Conservation (phyloP, 2,329 filamentous ascomycete species). For the Sporothrix mexicana region DNA sequence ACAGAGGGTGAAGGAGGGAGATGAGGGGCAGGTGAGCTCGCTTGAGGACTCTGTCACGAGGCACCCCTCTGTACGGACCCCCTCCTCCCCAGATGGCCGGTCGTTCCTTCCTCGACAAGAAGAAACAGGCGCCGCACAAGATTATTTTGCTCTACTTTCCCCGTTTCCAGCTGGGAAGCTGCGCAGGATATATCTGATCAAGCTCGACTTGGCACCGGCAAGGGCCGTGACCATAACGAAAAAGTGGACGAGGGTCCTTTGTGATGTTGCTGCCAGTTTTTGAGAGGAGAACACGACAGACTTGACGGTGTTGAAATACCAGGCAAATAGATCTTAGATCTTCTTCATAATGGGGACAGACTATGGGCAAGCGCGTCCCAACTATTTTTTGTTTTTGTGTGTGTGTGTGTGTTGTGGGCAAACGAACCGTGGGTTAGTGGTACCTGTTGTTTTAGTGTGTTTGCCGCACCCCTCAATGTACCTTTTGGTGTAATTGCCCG, state of each 20-base stretch:
- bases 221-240: background rate
- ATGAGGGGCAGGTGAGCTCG: background rate
- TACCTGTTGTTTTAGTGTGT: background rate
- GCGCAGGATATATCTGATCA: background rate
- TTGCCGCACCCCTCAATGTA: background rate
- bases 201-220: slow-evolving; percentile 19
- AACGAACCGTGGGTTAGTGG: too few species aligned
- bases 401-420: too few species aligned
- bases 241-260: too few species aligned
- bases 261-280: too few species aligned
- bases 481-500: background rate
- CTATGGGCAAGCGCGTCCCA: too few species aligned
- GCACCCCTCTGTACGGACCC: background rate
- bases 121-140: background rate
- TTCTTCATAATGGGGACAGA: too few species aligned
- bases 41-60: background rate
- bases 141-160: background rate
- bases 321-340: too few species aligned
- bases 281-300: background rate
- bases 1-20: background rate
- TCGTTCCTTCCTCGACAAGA: background rate
- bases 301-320: too few species aligned
- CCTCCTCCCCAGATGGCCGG: background rate
- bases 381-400: too few species aligned
- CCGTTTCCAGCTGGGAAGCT: background rate